phyloP scores from a whole-genome alignment of 73 alveolate species.

The Paramecium tetraurelia region DNA sequence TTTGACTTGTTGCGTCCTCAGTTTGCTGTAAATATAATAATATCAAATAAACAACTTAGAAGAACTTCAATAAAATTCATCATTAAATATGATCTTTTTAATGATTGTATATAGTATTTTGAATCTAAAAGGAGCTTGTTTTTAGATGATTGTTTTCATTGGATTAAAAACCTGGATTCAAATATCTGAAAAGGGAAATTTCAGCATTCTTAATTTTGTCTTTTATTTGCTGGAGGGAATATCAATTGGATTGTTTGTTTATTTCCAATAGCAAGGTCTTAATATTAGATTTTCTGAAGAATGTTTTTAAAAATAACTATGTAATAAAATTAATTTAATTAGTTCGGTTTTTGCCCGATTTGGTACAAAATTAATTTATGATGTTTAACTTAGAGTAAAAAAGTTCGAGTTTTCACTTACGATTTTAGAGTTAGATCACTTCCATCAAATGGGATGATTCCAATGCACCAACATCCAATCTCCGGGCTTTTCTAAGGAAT shows the following conservation, averaged over 20 bases:
- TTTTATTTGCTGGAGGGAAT: not conserved
- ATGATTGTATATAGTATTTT: not conserved
- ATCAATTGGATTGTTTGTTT: not conserved
- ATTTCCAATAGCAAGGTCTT: not conserved
- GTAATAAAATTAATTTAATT: not conserved
- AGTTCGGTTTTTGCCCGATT: not conserved
- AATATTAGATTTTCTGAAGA: not conserved
- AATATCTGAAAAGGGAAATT: not conserved
- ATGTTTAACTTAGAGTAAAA: not conserved
- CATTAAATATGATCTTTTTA: not conserved
- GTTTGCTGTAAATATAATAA: not conserved
- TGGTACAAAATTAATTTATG: not conserved
- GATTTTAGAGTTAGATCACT: not conserved
- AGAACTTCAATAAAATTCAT: not conserved
- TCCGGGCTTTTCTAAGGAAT: not conserved
- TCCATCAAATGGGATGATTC: not conserved
- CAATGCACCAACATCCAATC: not conserved
- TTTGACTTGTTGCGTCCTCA: not conserved
- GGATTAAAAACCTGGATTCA: not conserved
- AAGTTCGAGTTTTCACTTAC: not conserved
- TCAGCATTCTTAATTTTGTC: not conserved
- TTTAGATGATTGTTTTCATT: not conserved
- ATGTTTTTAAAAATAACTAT: not conserved
- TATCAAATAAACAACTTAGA: not conserved
- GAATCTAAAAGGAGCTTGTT: not conserved